These are phyloP conservation scores for Viola odorata DNA, from an alignment of 345 rosid species.

Conservation along the genomic window DNA sequence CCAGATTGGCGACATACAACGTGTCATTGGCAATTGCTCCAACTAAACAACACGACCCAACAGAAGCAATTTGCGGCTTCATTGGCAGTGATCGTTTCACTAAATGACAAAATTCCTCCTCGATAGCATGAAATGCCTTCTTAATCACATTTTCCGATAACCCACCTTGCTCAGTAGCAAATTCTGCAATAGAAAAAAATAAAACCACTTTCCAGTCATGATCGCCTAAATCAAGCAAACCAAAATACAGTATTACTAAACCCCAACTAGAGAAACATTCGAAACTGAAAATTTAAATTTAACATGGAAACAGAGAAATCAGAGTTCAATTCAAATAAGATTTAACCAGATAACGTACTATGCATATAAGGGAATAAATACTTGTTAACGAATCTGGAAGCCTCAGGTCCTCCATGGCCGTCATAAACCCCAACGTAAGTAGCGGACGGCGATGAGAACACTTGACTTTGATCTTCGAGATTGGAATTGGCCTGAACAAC, in stretches of 20 bases:
- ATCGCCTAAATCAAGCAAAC: background rate
- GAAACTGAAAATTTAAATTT: background rate
- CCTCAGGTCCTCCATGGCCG: slow-evolving; percentile 98
- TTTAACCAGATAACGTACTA: slow-evolving; percentile 34
- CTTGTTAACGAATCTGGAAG: slow-evolving; percentile 80
- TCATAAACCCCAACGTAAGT: slow-evolving; percentile 89
- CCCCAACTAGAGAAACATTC: background rate
- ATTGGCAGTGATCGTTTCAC: slow-evolving; percentile 59
- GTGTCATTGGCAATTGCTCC: slow-evolving; percentile 75
- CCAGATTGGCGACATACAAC: slow-evolving; percentile 84
- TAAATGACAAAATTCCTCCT: slow-evolving; percentile 75
- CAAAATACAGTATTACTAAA: background rate
- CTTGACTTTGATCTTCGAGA: slow-evolving; percentile 91
- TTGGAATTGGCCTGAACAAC: slow-evolving; percentile 85
- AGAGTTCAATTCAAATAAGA: background rate
- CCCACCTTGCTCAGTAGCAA: slow-evolving; percentile 75
- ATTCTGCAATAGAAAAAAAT: slow-evolving; percentile 40
- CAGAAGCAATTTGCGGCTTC: slow-evolving; percentile 84
- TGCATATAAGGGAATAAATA: slow-evolving; percentile 75
- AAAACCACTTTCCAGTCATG: background rate
- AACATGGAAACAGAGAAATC: background rate
- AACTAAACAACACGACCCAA: slow-evolving; percentile 91
- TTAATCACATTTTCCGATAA: slow-evolving; percentile 71
- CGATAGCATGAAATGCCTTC: slow-evolving; percentile 83
- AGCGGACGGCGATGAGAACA: slow-evolving; percentile 61